Base-by-base conservation (phyloP, 2,329 filamentous ascomycete genomes). In the Curvularia sp. region DNA sequence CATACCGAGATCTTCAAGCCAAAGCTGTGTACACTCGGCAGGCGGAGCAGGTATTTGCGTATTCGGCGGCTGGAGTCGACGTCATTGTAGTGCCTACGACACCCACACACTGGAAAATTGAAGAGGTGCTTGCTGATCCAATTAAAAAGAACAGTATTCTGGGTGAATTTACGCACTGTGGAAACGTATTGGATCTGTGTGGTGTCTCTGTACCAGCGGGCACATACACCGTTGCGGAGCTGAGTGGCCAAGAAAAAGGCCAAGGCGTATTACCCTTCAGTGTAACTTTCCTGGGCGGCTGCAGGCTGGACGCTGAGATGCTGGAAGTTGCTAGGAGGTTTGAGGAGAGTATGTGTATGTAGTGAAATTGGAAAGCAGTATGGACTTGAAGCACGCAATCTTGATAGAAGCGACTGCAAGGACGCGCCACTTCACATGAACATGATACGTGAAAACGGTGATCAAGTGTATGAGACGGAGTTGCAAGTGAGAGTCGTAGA, bases 131-230 rank as follows among this genome's bases (percentile, higher is more conserved):
- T 1, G 73, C 73, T 2, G 82, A 86, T 42, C 85, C 85, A 0
- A 78, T 88, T 22, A 73, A 70, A 15, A 80, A 83, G 66, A 88
- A 88, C 63, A 83, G 83, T 4, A 71, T 79, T 3, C 49, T 75
- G 15, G 73, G 73, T 1, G 71, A 72, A 39, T 88, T 86, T 56
- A 86, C 85, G 0, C 86, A 87, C 66, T 87, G 84, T 66, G 86
- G 82, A 15, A 88, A 88, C 64, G 84, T 88, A 28, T 71, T 88
- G 18, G 85, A 88, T 69, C 79, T 86, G 64, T 75, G 73, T 55
- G 72, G 62, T 18, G 64, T 70, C 22, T 67, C 73, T 1, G 77
- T 86, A n/a, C 83, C 84, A 1, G 84, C 84, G 0, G 81, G 81
- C 1, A 74, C 57, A 6, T 78, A 77, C 62, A 61, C 70, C 1